phyloP scores from a whole-genome alignment of 139 green algal genomes.

The Mychonastes homosphaera region DNA sequence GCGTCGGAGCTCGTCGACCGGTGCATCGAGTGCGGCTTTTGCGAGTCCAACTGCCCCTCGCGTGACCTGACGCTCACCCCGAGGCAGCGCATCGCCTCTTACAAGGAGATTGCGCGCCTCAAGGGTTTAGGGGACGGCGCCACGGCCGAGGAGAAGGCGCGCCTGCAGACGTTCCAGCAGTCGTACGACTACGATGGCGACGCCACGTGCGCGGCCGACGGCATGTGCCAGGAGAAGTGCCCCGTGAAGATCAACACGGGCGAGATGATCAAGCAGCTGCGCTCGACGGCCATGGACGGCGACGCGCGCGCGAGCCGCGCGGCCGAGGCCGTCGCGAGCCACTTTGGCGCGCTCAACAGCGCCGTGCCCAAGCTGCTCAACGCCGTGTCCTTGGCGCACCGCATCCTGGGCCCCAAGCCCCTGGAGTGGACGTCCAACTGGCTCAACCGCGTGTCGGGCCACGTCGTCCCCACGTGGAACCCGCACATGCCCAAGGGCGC shows the following conservation, averaged over 20 bases:
- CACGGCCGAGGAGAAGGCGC: conserved; percentile 43
- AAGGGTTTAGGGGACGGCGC: conserved; percentile 22
- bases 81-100: conserved; percentile 78
- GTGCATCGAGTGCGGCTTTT: conserved; percentile 99
- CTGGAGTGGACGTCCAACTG: conserved; percentile 51
- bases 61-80: conserved; percentile 87
- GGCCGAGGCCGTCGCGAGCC: conserved; percentile 50
- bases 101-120: conserved; percentile 81
- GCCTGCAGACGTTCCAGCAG: conserved; percentile 17
- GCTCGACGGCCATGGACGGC: not conserved
- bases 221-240: conserved; percentile 98
- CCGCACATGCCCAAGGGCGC: conserved; percentile 85
- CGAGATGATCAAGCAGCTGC: conserved; percentile 20
- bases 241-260: conserved; percentile 98
- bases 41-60: conserved; percentile 93
- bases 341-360: conserved; percentile 62
- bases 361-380: conserved; percentile 68
- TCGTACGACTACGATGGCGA: conserved; percentile 59
- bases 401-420: conserved; percentile 58
- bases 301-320: conserved; percentile 2
- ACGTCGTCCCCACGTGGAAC: conserved; percentile 87
- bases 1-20: conserved; percentile 45
- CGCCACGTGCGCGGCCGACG: conserved; percentile 86
- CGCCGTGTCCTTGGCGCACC: conserved; percentile 61
- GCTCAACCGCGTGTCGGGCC: conserved; percentile 60